A percentile compares a stretch with the other conserved stretches of the same genome.
These are phyloP conservation scores for Yarrowia hollandica DNA, from an alignment of 805 yeast species.

Conservation along the genomic window DNA sequence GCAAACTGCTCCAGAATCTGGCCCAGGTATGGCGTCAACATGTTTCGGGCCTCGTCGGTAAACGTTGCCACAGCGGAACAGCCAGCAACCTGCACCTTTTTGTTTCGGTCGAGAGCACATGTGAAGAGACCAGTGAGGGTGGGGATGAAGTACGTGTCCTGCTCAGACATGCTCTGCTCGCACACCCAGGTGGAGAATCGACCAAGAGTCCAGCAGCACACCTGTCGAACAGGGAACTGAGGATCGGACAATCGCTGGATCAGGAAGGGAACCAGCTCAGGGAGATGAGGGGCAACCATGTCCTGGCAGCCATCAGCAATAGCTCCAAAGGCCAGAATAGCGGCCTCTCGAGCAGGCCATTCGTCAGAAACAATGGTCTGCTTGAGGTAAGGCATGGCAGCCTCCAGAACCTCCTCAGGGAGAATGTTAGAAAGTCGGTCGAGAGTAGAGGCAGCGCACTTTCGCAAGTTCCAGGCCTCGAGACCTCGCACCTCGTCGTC, in stretches of 20 bases:
- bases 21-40: conserved; percentile 63
- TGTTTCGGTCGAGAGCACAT: conserved; percentile 78
- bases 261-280: conserved; percentile 78
- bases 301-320: conserved; percentile 85
- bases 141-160: conserved; percentile 60
- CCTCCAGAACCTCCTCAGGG: conserved; percentile 65
- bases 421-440: conserved; percentile 72
- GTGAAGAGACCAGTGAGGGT: conserved; percentile 73
- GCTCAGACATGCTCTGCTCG: conserved; percentile 41
- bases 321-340: conserved; percentile 93
- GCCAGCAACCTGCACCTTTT: conserved; percentile 94
- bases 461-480: conserved; percentile 86
- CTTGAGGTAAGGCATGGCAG: conserved; percentile 73
- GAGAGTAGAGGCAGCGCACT: conserved; percentile 91
- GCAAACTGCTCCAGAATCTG: conserved; percentile 70
- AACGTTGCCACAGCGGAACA: conserved; percentile 83
- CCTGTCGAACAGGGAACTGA: conserved; percentile 86
- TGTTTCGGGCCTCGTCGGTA: conserved; percentile 70
- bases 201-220: conserved; percentile 93
- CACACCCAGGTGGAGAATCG: conserved; percentile 80
- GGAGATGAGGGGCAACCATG: conserved; percentile 67
- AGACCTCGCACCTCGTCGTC: conserved; percentile 67
- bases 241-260: conserved; percentile 73
- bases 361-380: conserved; percentile 64
- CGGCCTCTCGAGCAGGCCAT: conserved; percentile 92